Evolutionary conservation across 805 yeast species (phyloP), one percentile per base, ranked within the genome.

Genomic region (Grigorovia transvaalensis): DNA sequence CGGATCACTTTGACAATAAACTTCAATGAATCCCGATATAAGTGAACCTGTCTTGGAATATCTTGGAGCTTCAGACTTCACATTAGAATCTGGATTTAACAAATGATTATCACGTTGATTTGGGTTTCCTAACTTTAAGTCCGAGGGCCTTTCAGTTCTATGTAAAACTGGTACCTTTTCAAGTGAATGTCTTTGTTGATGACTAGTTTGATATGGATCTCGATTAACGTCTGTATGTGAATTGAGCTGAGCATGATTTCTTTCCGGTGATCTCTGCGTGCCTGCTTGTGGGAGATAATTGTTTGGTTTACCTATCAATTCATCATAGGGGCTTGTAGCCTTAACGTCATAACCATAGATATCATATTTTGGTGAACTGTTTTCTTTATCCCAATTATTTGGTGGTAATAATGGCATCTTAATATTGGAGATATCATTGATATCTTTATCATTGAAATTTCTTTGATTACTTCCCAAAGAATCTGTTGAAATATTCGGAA

Each of bases 11-110:
- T 20, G 33, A 38, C 33, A 9, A 20, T 46, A 46, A 18, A 42
- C 48, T 30, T 46, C 48, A 20, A 46, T 46, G 20, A 46, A 42
- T n/a, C 40, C 40, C 35, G 48, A 46, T 18, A 46, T 35, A 38
- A 41, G 23, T 11, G 48, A 46, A 8, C 35, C 48, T 19, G 44
- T 41, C 40, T 42, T 46, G 5, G 48, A 46, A 46, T 38, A 41
- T 9, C 42, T 38, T n/a, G 42, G 18, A 13, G n/a, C 42, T 3
- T 38, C 18, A 38, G 42, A 9, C 15, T 33, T 33, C 8, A 33
- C 42, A 38, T 38, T 38, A 38, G 17, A 13, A 15, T 38, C 38
- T 33, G 38, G 38, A 33, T 33, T 5, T 33, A 33, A 33, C 15
- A 33, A 33, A 11, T 33, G 11, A 33, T 9, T 33, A 33, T 8